A percentile compares a stretch with the other conserved stretches of the same genome.
These are phyloP conservation scores for Botrytis galanthina DNA, from an alignment of 2,329 filamentous ascomycete genomes.

Conservation along the genomic window DNA sequence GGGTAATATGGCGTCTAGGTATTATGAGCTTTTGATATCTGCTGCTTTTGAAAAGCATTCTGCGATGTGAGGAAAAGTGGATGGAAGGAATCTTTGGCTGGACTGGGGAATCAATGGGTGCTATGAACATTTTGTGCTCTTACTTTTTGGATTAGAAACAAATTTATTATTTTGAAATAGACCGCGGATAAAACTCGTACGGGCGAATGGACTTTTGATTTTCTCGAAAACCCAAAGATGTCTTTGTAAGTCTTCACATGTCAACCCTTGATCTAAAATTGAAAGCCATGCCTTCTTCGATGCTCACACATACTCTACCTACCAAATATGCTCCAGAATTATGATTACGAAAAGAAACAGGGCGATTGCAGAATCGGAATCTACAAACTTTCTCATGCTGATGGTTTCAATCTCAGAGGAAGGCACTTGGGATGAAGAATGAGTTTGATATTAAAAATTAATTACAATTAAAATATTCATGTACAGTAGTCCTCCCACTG, in stretches of 20 bases:
- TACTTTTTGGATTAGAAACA: not conserved
- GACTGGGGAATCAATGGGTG: not conserved
- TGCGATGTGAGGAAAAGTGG: constrained; percentile 4
- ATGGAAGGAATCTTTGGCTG: constrained; percentile 5
- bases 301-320: not conserved
- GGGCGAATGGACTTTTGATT: not conserved
- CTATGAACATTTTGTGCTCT: not conserved
- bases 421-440: not conserved
- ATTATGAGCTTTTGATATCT: constrained; percentile 8
- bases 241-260: not conserved
- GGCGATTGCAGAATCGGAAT: not conserved
- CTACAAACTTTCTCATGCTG: not conserved
- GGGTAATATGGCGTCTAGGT: constrained; percentile 14
- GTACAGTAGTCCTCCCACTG: not conserved
- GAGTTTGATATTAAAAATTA: not conserved
- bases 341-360: not conserved
- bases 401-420: not conserved
- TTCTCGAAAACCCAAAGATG: not conserved
- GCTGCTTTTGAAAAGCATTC: constrained; percentile 7
- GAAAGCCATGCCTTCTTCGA: not conserved
- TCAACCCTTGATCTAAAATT: not conserved
- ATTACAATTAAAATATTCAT: not conserved
- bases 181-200: not conserved
- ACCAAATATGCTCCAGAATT: not conserved
- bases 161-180: constrained; percentile 10